Evolutionary conservation across 352 stramenopile genomes (phyloP).

Genomic region (Elongisporangium prolatum): DNA sequence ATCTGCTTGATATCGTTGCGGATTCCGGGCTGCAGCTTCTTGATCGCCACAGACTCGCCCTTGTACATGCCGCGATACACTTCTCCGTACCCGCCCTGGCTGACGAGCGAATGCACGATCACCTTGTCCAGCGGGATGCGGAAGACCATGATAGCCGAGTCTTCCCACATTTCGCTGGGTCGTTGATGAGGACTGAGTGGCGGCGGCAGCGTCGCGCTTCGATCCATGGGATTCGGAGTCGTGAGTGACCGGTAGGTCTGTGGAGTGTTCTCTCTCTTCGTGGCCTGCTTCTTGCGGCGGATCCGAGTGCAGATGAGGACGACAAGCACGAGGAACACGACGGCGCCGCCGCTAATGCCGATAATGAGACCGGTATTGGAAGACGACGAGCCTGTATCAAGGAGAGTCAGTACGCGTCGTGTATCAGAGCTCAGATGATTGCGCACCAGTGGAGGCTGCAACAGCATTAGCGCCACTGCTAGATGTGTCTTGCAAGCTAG

Average conservation of each 20-base stretch:
- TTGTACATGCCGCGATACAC: conserved; percentile 39
- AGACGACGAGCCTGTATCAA: too few species aligned
- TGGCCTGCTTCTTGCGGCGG: conserved; percentile 2
- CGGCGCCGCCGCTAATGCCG: conserved; percentile 9
- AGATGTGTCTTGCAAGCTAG: too few species aligned
- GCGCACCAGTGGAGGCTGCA: too few species aligned
- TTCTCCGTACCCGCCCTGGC: conserved; percentile 38
- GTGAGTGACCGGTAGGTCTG: conserved; percentile 16
- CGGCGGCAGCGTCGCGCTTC: conserved; percentile 4
- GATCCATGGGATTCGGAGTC: conserved; percentile 12
- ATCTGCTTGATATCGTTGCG: conserved; percentile 28
- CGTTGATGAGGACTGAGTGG: conserved; percentile 11
- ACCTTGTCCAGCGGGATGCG: conserved; percentile 32
- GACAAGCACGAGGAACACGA: not conserved
- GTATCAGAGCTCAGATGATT: too few species aligned
- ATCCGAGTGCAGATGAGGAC: too few species aligned
- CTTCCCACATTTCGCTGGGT: conserved; percentile 23
- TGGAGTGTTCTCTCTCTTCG: conserved; percentile 15
- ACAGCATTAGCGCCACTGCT: too few species aligned
- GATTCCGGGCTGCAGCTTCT: conserved; percentile 20
- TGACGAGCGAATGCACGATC: conserved; percentile 13
- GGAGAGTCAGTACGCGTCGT: too few species aligned
- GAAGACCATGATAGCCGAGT: conserved; percentile 28
- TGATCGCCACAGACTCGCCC: conserved; percentile 36
- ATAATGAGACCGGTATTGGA: not conserved